These are phyloP conservation scores for Chaetomium strumarium DNA, from an alignment of 2,329 filamentous ascomycete genomes.

Conservation along the genomic window DNA sequence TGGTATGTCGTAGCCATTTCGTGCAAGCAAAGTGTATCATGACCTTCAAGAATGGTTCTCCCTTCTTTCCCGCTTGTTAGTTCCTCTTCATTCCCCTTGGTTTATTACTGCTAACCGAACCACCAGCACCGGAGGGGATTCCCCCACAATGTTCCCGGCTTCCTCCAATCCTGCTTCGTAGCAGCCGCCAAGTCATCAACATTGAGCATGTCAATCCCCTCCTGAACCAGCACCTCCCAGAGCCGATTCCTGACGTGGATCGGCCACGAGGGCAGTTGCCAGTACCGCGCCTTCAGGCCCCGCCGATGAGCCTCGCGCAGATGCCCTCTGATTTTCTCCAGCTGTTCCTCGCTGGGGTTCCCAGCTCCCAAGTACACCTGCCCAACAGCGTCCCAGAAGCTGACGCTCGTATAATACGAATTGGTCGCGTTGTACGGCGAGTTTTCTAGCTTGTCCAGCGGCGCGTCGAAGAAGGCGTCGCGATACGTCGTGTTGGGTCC, in stretches of 20 bases:
- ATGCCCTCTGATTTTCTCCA: conserved; percentile 39
- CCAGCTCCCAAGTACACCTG: conserved; percentile 36
- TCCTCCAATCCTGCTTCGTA: conserved; percentile 35
- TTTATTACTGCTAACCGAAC: not conserved
- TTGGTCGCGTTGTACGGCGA: conserved; percentile 45
- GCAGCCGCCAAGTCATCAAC: conserved; percentile 52
- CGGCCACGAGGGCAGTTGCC: conserved; percentile 55
- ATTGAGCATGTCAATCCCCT: conserved; percentile 56
- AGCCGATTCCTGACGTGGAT: conserved; percentile 46
- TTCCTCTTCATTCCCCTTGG: too few relatives aligned
- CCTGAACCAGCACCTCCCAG: conserved; percentile 49
- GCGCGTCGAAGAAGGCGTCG: conserved; percentile 63
- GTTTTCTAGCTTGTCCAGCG: conserved; percentile 39
- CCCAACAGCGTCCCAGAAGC: conserved; percentile 51
- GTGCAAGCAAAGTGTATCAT: too few relatives aligned
- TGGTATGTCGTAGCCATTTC: too few relatives aligned
- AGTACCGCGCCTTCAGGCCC: conserved; percentile 54
- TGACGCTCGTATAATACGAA: conserved; percentile 60
- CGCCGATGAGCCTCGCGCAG: conserved; percentile 44
- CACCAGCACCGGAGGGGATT: not conserved
- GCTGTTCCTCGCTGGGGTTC: conserved; percentile 38
- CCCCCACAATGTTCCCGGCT: conserved; percentile 9
- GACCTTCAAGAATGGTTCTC: too few relatives aligned
- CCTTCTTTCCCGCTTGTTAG: too few relatives aligned
- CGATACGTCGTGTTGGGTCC: conserved; percentile 44